phyloP scores from a whole-genome alignment of 441 rosid genomes.

The Syzygium syzygioides region DNA sequence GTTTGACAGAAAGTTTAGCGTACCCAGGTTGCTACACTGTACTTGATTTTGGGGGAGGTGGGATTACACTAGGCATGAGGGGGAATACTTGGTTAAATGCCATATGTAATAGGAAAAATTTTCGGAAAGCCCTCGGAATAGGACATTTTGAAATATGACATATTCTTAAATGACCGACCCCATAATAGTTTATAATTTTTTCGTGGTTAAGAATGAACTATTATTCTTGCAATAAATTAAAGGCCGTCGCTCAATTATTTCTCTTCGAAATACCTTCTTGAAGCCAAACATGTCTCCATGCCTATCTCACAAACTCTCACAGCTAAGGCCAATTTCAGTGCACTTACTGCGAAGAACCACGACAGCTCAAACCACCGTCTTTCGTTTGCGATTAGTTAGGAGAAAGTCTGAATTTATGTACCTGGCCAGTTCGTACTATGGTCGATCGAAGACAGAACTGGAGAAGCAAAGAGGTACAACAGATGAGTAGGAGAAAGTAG shows the following conservation, averaged over 20 bases:
- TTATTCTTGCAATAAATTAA: no score
- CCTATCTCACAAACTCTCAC: not conserved
- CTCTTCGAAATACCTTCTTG: not conserved
- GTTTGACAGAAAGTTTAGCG: not conserved
- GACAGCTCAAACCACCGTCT: not conserved
- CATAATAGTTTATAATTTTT: no score
- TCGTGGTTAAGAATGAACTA: no score
- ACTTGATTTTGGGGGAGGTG: not conserved
- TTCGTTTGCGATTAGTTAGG: not conserved
- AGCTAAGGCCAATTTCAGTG: not conserved
- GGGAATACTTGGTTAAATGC: not conserved
- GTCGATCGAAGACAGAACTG: not conserved
- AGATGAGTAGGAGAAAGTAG: not conserved
- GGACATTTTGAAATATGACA: not conserved
- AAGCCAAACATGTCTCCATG: not conserved
- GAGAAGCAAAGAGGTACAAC: not conserved
- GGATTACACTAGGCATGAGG: not conserved
- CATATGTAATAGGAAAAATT: fast-evolving
- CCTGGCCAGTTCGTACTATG: not conserved
- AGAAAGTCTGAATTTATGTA: not conserved
- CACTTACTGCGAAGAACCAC: not conserved
- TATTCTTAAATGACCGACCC: no score
- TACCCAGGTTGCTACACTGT: not conserved
- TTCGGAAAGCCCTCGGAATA: not conserved
- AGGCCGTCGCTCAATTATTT: no score